Evolutionary conservation across 2,329 filamentous ascomycete genomes (phyloP), one percentile per base, ranked within the genome.

Genomic region (Colletotrichum spinosum): DNA sequence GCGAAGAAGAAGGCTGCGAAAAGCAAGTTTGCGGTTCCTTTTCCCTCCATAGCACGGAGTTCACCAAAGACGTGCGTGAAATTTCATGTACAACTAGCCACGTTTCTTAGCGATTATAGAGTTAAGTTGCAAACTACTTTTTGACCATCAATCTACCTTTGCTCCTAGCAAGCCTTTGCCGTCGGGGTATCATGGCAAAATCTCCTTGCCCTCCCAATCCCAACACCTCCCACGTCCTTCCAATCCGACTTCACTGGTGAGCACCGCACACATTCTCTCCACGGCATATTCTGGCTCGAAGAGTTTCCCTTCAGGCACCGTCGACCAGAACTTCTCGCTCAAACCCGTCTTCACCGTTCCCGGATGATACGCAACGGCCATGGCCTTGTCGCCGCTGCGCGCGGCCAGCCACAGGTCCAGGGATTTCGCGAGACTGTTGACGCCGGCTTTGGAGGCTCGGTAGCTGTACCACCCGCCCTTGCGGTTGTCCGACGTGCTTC

Each of bases 391-490:
- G 0, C 84, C 88, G 64, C 85, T 84, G 46, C 83, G 81, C 4
- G 83, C 80, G 41, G 77, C 77, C 38, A 96, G 77, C 72, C 89
- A 86, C 35, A 91, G 83, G 74, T 96, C 92, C 67, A 93, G 88
- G 7, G 86, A 90, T 77, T 89, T 92, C 8, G 87, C 87, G 11
- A 93, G 63, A 72, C 90, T 90, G 69, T 90, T 93, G 4, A 95
- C 88, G 2, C 84, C 92, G 0, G 92, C 87, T 77, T 96, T 97
- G 57, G 87, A 90, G 8, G 90, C 87, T 12, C 93, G 88, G 76
- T 96, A 96, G 60, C 85, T 88, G 76, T 93, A 97, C 93, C 92
- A 96, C 0, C 93, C 93, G 2, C 92, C 93, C 0, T 89, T 81
- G 2, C 78, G 74, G 72, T 97, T 95, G 71, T 95, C 92, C 1